Evolutionary conservation across 2,329 filamentous ascomycete genomes (phyloP).

Genomic region (Tolypocladium ovalisporum): DNA sequence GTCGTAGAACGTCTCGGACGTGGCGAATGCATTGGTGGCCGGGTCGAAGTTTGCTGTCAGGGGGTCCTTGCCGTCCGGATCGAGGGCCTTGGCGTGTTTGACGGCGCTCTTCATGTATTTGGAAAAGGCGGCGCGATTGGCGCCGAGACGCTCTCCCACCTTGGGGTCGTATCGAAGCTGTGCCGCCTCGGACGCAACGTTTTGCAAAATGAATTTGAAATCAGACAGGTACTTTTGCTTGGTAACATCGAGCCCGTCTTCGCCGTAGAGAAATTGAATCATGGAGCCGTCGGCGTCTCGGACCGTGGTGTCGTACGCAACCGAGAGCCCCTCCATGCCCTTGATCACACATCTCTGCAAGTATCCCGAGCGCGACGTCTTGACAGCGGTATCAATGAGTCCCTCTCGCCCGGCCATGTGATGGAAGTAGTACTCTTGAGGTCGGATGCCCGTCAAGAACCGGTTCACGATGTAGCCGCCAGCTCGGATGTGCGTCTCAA

Average conservation of each 20-base stretch:
- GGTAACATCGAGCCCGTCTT: slow-evolving; percentile 88
- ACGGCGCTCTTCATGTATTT: slow-evolving; percentile 74
- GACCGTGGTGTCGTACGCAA: slow-evolving; percentile 89
- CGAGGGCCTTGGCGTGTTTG: slow-evolving; percentile 54
- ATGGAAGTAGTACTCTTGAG: slow-evolving; percentile 98
- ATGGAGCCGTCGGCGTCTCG: slow-evolving; percentile 88
- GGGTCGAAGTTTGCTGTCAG: slow-evolving; percentile 64
- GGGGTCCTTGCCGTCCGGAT: slow-evolving; percentile 58
- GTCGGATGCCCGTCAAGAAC: slow-evolving; percentile 94
- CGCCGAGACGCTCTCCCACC: slow-evolving; percentile 31
- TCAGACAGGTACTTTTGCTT: slow-evolving; percentile 88
- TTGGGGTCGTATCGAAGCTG: slow-evolving; percentile 57
- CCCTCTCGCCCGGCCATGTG: slow-evolving; percentile 98
- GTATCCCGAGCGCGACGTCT: slow-evolving; percentile 94
- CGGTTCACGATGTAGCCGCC: slow-evolving; percentile 91
- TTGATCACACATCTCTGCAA: slow-evolving; percentile 96
- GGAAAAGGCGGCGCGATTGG: slow-evolving; percentile 49
- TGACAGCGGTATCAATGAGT: slow-evolving; percentile 96
- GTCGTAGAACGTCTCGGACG: slow-evolving; percentile 75
- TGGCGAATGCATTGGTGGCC: slow-evolving; percentile 69
- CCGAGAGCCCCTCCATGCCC: slow-evolving; percentile 89
- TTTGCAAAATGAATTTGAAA: slow-evolving; percentile 83
- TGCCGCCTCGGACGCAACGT: slow-evolving; percentile 69
- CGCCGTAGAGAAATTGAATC: slow-evolving; percentile 91
- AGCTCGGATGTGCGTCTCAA: slow-evolving; percentile 78